These are phyloP conservation scores for Aureobasidium sp. DNA, from an alignment of 2,329 filamentous ascomycete genomes.

Conservation along the genomic window DNA sequence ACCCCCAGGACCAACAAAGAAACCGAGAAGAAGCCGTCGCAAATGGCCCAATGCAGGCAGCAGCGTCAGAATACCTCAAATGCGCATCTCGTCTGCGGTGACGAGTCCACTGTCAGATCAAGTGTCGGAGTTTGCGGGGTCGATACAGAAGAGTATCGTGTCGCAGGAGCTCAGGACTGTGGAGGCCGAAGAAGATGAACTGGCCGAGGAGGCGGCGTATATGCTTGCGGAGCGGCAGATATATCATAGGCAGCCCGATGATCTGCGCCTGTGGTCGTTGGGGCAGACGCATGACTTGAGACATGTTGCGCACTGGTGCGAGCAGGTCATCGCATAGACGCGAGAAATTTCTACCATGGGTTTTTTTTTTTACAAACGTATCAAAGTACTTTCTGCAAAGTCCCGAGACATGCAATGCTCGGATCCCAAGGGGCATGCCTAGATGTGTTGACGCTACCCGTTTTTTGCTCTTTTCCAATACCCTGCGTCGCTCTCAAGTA, in stretches of 20 bases:
- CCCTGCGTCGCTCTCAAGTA: too few relatives aligned
- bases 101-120: slow-evolving; percentile 36
- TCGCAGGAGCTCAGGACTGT: slow-evolving; percentile 23
- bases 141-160: slow-evolving; percentile 35
- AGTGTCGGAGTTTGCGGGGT: slow-evolving; percentile 34
- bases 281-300: slow-evolving; percentile 6
- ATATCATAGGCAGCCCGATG: slow-evolving; percentile 10
- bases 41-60: slow-evolving; percentile 37
- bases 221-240: slow-evolving; percentile 19
- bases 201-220: slow-evolving; percentile 15
- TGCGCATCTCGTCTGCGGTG: slow-evolving; percentile 35
- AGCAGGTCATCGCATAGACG: slow-evolving; percentile 15
- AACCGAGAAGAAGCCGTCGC: slow-evolving; percentile 28
- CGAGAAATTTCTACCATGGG: background rate
- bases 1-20: slow-evolving; percentile 8
- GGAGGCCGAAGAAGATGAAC: slow-evolving; percentile 16
- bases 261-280: slow-evolving; percentile 14
- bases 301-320: slow-evolving; percentile 19
- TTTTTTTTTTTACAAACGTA: background rate
- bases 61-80: slow-evolving; percentile 35
- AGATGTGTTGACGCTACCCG: too few relatives aligned
- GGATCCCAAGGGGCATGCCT: too few relatives aligned
- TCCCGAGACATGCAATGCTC: too few relatives aligned
- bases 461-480: too few relatives aligned
- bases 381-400: too few relatives aligned